Base-by-base conservation (phyloP, 495 filamentous ascomycete species). In the Margaritispora aquatica region DNA sequence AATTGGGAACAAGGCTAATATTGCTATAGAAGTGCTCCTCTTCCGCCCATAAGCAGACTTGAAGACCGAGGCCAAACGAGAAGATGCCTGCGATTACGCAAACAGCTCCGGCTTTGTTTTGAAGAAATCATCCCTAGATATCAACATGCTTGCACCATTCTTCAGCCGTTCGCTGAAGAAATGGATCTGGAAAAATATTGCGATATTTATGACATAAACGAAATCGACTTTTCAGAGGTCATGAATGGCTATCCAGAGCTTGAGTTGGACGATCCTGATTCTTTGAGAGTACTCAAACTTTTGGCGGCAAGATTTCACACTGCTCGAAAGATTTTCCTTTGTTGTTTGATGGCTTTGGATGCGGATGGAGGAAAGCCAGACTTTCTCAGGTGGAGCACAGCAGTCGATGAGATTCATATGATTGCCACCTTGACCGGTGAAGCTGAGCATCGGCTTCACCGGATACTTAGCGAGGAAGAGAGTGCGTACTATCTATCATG, bases 141-240 rank as follows among this genome's bases (percentile, higher is more conserved):
- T 64, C 81, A 85, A 53, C 80, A 85, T 62, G 83, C 86, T 9
- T 87, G 83, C 56, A 75, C 77, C 29, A 77, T 75, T 8, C 72
- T 97, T 26, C 85, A 85, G 66, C 83, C 81, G 5, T 81, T 96
- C 31, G 83, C 89, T 1, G 84, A 92, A 67, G 80, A 87, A 62
- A 75, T 84, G 49, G 88, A 96, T 65, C 75, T 96, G 15, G 92
- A 92, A 51, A 94, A 89, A 73, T 96, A 92, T 68, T 85, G 89
- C 59, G 92, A 96, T 65, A 87, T 96, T 34, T 96, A 96, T 64
- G 92, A 97, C 65, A 86, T 97, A 59, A 89, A 82, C 55, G 78
- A 86, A 49, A 82, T 83, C 29, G 92, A 97, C 64, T 78, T 92
- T 15, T 77, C 79, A 50, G 87, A 88, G 55, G 83, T 86, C 2